Percentiles rank a stretch among this genome's conserved stretches.
Conservation (phyloP, 192 early-diverging fungal genomes). For the Backusella liffmaniae region DNA sequence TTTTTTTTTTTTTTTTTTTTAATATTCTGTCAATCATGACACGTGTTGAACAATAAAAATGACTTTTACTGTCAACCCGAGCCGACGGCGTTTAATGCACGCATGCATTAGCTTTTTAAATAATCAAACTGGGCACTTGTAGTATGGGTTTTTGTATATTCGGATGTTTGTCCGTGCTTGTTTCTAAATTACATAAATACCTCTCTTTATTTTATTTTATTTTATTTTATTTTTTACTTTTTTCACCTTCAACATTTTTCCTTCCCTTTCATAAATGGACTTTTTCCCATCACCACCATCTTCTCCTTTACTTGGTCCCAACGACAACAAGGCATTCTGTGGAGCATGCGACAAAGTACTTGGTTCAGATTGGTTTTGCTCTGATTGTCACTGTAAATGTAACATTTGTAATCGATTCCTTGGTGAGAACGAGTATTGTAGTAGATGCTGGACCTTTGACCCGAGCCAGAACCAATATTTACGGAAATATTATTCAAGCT, state of each 20-base stretch:
- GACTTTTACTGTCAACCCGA: constrained; percentile 5
- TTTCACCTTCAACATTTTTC: not conserved
- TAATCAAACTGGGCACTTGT: constrained; percentile 2
- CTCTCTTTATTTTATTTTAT: not conserved
- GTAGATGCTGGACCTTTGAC: constrained; percentile 36
- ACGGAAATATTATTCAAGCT: not conserved
- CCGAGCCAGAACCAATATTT: constrained; percentile 6
- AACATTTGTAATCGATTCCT: constrained; percentile 34
- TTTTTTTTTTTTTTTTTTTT: not conserved
- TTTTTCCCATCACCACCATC: constrained; percentile 22
- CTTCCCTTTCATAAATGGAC: not conserved
- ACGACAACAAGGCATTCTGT: constrained; percentile 14
- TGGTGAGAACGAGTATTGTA: constrained; percentile 27
- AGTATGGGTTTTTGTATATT: not conserved
- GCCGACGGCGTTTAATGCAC: constrained; percentile 5
- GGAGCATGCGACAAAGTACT: constrained; percentile 31
- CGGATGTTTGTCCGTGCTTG: constrained; percentile 7
- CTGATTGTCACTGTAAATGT: constrained; percentile 33
- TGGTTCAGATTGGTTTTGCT: constrained; percentile 36
- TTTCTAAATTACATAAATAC: constrained; percentile 3
- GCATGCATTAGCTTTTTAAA: not conserved
- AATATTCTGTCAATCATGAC: constrained; percentile 5
- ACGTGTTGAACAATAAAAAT: constrained; percentile 4
- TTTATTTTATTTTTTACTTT: not conserved
- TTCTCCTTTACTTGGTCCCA: constrained; percentile 11